Conservation (phyloP, 192 early-diverging fungal genomes). For the Irineochytrium annulatum region DNA sequence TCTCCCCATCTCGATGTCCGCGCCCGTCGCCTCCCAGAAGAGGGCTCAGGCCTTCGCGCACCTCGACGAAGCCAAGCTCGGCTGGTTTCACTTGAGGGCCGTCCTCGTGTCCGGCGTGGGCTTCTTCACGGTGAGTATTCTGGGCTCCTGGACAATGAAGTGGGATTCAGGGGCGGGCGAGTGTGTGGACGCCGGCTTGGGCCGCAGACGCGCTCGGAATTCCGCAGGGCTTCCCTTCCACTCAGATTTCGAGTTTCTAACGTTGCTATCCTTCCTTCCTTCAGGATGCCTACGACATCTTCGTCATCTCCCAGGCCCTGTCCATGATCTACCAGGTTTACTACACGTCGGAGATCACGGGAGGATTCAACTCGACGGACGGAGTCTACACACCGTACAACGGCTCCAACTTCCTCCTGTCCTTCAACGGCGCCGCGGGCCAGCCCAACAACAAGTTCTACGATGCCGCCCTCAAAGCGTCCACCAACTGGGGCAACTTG, state of each 20-base stretch:
- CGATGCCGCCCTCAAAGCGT: constrained; percentile 84
- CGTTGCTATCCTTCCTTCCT: constrained; percentile 51
- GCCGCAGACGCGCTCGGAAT: no score
- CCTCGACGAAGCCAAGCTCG: constrained; percentile 42
- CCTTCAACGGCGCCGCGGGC: constrained; percentile 12
- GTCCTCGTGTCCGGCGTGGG: constrained; percentile 45
- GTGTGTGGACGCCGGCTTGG: no score
- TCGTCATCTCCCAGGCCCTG: constrained; percentile 84
- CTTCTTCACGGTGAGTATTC: constrained; percentile 27
- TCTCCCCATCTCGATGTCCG: neutral
- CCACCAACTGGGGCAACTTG: constrained; percentile 84
- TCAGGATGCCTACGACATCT: constrained; percentile 91
- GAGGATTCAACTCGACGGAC: neutral
- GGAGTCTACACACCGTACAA: neutral
- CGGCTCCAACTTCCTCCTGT: neutral
- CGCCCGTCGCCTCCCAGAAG: neutral
- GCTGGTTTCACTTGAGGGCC: constrained; percentile 46
- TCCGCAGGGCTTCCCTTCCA: no score
- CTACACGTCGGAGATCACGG: neutral
- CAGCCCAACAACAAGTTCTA: constrained; percentile 33
- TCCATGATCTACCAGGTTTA: constrained; percentile 53
- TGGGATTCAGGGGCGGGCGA: no score
- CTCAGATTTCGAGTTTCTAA: no score
- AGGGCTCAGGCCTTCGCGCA: constrained; percentile 26
- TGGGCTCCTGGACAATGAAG: no score